These are phyloP conservation scores for Ceratocystis smalleyi DNA, from an alignment of 2,329 filamentous ascomycete species.

Conservation along the genomic window DNA sequence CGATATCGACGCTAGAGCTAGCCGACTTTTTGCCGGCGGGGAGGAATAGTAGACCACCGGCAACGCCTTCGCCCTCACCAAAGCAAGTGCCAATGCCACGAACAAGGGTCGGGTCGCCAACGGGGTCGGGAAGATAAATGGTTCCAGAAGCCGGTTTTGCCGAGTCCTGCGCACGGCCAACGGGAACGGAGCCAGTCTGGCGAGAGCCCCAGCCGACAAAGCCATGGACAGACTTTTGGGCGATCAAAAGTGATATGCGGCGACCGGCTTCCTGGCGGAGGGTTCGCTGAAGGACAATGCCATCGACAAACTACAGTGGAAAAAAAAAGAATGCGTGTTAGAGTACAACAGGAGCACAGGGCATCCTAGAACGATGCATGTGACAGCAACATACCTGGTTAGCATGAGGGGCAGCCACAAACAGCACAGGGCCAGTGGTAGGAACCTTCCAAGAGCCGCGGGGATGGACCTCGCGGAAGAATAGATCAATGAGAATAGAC, in stretches of 20 bases:
- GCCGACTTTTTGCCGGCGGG: constrained; percentile 65
- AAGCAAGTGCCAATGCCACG: constrained; percentile 72
- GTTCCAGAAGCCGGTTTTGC: constrained; percentile 64
- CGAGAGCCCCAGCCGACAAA: constrained; percentile 82
- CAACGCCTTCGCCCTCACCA: constrained; percentile 50
- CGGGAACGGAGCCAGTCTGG: constrained; percentile 78
- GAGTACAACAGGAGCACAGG: background rate
- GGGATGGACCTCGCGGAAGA: constrained; percentile 95
- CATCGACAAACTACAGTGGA: constrained; percentile 67
- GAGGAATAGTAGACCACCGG: constrained; percentile 72
- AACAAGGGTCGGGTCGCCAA: constrained; percentile 68
- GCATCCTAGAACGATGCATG: background rate
- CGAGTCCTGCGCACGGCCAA: constrained; percentile 77
- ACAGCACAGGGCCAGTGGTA: constrained; percentile 72
- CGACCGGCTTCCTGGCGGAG: constrained; percentile 74
- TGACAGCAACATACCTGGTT: constrained; percentile 53
- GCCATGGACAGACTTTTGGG: constrained; percentile 85
- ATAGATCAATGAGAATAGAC: constrained; percentile 78
- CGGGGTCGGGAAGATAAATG: constrained; percentile 78
- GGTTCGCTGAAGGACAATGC: constrained; percentile 80
- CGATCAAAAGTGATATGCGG: constrained; percentile 81
- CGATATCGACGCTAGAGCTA: constrained; percentile 69
- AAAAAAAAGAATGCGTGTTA: background rate
- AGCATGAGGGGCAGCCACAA: constrained; percentile 91
- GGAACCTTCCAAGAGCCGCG: constrained; percentile 92